phyloP scores from a whole-genome alignment of 116 monocot species.

The Trichopus zeylanicus region DNA sequence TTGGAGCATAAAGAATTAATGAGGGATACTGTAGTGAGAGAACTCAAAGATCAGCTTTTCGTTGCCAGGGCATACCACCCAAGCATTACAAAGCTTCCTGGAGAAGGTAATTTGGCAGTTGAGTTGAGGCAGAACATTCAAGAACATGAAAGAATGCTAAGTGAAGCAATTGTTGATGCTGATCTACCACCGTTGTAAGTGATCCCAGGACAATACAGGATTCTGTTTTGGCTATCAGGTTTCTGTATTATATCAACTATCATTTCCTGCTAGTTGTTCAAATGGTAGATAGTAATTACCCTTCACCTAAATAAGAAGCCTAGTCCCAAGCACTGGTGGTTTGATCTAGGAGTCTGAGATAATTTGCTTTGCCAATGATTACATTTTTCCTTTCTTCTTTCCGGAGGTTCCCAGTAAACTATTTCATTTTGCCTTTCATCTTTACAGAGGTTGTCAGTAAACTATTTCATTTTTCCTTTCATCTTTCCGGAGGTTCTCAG shows the following conservation, averaged over 20 bases:
- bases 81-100: conserved; percentile 46
- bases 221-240: too few species aligned
- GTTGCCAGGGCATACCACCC: conserved; percentile 61
- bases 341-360: too few species aligned
- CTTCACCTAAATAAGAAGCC: too few species aligned
- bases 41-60: conserved; percentile 61
- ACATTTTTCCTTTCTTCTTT: too few species aligned
- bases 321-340: too few species aligned
- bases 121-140: conserved; percentile 59
- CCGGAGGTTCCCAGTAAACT: too few species aligned
- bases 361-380: too few species aligned
- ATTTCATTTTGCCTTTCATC: too few species aligned
- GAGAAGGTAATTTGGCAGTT: conserved; percentile 24
- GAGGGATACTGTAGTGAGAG: conserved; percentile 46
- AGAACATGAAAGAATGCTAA: conserved; percentile 65
- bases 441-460: conserved; percentile 39
- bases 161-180: conserved; percentile 51
- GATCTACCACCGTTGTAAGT: conserved; percentile 36
- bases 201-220: background rate
- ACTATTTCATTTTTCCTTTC: too few species aligned
- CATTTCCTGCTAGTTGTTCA: background rate
- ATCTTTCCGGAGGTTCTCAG: conserved; percentile 32
- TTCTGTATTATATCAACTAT: too few species aligned
- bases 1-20: conserved; percentile 36
- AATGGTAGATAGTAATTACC: too few species aligned